Conservation (phyloP, 2,329 filamentous ascomycete genomes). For the Diplodia corticola region DNA sequence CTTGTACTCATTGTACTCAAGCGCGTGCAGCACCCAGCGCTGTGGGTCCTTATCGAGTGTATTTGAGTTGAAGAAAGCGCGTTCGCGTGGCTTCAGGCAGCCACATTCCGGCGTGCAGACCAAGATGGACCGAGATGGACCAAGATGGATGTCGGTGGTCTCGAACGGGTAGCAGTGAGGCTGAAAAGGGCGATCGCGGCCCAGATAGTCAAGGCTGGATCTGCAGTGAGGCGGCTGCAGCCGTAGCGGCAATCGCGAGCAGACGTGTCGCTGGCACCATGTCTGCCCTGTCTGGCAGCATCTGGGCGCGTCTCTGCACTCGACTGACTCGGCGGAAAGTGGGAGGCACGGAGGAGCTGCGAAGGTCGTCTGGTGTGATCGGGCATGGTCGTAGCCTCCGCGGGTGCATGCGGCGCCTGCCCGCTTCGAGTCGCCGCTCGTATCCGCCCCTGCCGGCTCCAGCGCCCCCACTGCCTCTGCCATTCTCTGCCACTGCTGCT, state of each 20-base stretch:
- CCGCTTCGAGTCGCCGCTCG: neutral
- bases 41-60: neutral
- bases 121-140: neutral
- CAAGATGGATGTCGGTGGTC: neutral
- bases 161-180: neutral
- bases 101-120: neutral
- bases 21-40: neutral
- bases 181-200: neutral
- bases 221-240: neutral
- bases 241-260: neutral
- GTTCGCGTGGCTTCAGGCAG: conserved; percentile 2
- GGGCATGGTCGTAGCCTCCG: neutral
- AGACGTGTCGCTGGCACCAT: conserved; percentile 4
- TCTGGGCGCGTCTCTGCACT: neutral
- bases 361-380: neutral
- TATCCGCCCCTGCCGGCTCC: conserved; percentile 1
- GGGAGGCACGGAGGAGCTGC: too few relatives aligned
- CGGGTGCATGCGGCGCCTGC: conserved; percentile 1
- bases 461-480: neutral
- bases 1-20: too few relatives aligned
- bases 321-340: neutral
- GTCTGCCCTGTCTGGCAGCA: too few relatives aligned
- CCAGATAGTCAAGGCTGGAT: neutral
- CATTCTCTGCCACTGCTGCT: too few relatives aligned
- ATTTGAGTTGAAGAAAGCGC: conserved; percentile 10